These are phyloP conservation scores for Myxozyma udenii DNA, from an alignment of 805 yeast species.

Conservation along the genomic window DNA sequence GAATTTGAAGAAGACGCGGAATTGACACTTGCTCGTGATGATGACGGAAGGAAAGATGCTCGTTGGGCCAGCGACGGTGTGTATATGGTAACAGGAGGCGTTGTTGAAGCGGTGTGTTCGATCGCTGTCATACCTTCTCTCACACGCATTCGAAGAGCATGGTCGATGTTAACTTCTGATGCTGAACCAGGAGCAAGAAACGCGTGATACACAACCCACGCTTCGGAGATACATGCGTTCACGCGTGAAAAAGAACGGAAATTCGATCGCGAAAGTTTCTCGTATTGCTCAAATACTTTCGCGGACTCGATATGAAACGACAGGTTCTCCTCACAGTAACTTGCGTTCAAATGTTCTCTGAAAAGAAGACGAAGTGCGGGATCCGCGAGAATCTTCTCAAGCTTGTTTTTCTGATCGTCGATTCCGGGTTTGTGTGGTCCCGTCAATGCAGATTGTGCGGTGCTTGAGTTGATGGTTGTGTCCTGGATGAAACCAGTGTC, in stretches of 20 bases:
- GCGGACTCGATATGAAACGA: conserved; percentile 63
- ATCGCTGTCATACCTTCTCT: conserved; percentile 20
- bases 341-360: conserved; percentile 59
- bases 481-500: neutral
- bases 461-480: neutral
- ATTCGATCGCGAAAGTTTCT: conserved; percentile 8
- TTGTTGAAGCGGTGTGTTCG: neutral
- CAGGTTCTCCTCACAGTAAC: conserved; percentile 71
- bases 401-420: conserved; percentile 8
- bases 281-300: conserved; percentile 39
- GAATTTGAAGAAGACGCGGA: neutral
- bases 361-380: conserved; percentile 74
- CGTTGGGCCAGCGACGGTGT: too few relatives aligned
- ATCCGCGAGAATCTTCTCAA: conserved; percentile 55
- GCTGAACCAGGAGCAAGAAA: conserved; percentile 67
- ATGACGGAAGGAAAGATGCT: too few relatives aligned
- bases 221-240: conserved; percentile 45
- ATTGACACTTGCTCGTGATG: too few relatives aligned
- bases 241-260: conserved; percentile 7
- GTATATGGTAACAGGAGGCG: too few relatives aligned
- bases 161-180: conserved; percentile 66
- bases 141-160: conserved; percentile 30
- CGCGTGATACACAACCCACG: conserved; percentile 62
- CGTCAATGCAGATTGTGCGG: neutral
- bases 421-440: neutral